Evolutionary conservation across 1,284 basidiomycete species (phyloP), one percentile per base, ranked within the genome.

Genomic region (Rhodotorula mucilaginosa): DNA sequence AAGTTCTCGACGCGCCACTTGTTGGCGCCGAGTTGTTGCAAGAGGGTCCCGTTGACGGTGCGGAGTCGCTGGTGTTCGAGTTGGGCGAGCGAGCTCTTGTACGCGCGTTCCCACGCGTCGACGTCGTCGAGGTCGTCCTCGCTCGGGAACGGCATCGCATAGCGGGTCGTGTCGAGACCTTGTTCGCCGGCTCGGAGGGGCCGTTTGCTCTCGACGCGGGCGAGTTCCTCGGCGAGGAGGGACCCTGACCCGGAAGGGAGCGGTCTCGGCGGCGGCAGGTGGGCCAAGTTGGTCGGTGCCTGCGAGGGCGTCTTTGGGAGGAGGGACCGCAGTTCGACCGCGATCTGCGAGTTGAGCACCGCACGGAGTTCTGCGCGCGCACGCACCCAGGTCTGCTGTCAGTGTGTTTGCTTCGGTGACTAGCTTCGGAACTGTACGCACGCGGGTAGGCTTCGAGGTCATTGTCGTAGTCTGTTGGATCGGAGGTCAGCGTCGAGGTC

Each of bases 1-100:
- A 93, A 94, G 82, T 97, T 96, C 80, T 92, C 88, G 80, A 96
- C 88, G 74, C 90, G 87, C 91, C 92, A 97, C 16, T 90, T 89
- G 83, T 97, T 97, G 18, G 90, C 83, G 2, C 93, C 97, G 80
- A 96, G 95, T 58, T 88, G 88, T 80, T 92, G 89, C 56, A 97
- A 82, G 29, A 99, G 83, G 13, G 89, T 87, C 56, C 95, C 83
- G 83, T 98, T 98, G 56, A 89, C 89, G 76, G 91, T 88, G 90
- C 95, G 86, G 76, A 92, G 84, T 49, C 87, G 86, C 82, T 97
- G 95, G 80, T 98, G 93, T 78, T 93, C 93, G 56, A 97, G 84
- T 72, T 95, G 93, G 52, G 91, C 88, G 71, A 89, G 86, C 18
- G 91, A 92, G 80, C 92, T 92, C 73, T 88, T 83, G 68, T 97